A percentile compares a stretch with the other conserved stretches of the same genome.
Evolutionary conservation across 169 alveolate genomes (phyloP).

Genomic region (Plasmodium chabaudi): DNA sequence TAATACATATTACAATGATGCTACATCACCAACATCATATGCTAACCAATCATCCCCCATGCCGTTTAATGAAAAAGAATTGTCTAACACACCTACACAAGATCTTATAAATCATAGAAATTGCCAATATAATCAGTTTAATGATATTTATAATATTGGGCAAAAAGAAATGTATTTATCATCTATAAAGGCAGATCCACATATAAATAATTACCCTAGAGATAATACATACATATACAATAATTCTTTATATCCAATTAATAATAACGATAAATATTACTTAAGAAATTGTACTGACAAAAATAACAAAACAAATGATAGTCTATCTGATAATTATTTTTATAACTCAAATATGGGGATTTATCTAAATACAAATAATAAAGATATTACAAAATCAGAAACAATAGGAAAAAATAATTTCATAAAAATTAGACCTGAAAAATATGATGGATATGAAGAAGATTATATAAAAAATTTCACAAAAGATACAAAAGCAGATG

Average conservation of each 20-base stretch:
- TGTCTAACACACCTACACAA: too few species aligned
- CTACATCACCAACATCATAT: too few species aligned
- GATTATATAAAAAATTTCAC: neutral
- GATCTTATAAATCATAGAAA: constrained; percentile 3
- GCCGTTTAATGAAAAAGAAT: too few species aligned
- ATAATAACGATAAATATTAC: constrained; percentile 18
- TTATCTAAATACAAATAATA: constrained; percentile 7
- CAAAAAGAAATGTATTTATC: constrained; percentile 7
- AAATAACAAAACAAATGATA: constrained; percentile 1
- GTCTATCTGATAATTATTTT: neutral
- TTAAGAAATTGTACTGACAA: neutral
- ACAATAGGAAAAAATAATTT: constrained; percentile 4
- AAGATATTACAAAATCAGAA: constrained; percentile 11
- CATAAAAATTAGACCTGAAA: neutral
- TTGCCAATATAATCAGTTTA: neutral
- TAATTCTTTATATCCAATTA: constrained; percentile 9
- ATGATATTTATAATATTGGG: neutral
- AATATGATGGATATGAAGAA: neutral
- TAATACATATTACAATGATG: too few species aligned
- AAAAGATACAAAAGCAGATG: neutral
- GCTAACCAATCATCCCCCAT: too few species aligned
- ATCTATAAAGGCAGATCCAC: neutral
- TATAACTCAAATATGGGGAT: constrained; percentile 7
- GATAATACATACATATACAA: neutral
- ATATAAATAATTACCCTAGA: too few species aligned